Evolutionary conservation across 805 yeast genomes (phyloP).

Genomic region (Kazachstania bromeliacearum): DNA sequence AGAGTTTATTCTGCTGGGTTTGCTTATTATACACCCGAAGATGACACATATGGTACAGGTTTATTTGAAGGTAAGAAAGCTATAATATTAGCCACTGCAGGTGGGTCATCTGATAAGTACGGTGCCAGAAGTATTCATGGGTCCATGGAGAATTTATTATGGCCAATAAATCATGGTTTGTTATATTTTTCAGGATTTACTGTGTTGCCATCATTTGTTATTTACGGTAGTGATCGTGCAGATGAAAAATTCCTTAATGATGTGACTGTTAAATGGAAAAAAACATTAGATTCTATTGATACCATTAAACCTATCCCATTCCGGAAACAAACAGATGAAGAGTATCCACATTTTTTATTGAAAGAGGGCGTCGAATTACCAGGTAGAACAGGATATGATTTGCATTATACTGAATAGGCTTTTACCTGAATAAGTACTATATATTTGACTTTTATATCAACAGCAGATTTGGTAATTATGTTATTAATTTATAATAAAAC

Average conservation of each 20-base stretch:
- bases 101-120: constrained; percentile 11
- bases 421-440: no score
- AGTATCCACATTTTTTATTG: constrained; percentile 11
- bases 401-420: constrained; percentile 7
- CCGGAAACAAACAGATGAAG: constrained; percentile 17
- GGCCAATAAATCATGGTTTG: constrained; percentile 18
- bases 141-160: constrained; percentile 15
- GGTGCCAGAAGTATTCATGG: constrained; percentile 18
- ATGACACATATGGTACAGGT: constrained; percentile 18
- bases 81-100: constrained; percentile 6
- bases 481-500: no score
- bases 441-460: no score
- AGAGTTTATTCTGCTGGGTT: constrained; percentile 18
- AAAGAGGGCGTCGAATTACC: constrained; percentile 13
- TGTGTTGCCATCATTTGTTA: constrained; percentile 16
- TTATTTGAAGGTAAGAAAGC: constrained; percentile 16
- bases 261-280: constrained; percentile 1
- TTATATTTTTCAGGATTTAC: constrained; percentile 17
- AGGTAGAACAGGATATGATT: constrained; percentile 8
- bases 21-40: constrained; percentile 15
- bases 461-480: no score
- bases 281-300: constrained; percentile 6
- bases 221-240: constrained; percentile 7
- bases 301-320: constrained; percentile 10
- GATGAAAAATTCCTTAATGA: constrained; percentile 5